Percentiles rank a stretch among this genome's conserved stretches.
These are phyloP conservation scores for Globisporangium emineosum DNA, from an alignment of 352 stramenopile species.

Conservation along the genomic window DNA sequence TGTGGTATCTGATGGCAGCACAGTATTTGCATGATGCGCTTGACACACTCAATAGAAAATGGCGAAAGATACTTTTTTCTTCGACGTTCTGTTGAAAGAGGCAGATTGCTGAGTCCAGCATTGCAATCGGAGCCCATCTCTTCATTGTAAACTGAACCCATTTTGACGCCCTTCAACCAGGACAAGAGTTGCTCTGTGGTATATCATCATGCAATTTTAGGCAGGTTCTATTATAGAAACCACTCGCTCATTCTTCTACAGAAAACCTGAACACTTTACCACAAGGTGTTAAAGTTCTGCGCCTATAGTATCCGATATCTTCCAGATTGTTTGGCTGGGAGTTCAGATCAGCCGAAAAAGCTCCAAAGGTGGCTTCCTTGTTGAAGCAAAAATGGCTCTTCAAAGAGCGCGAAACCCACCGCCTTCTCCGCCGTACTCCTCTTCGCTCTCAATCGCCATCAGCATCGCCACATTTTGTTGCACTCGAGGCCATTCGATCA, in stretches of 20 bases:
- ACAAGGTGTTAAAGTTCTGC: neutral
- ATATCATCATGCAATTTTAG: too few species aligned
- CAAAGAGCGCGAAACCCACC: neutral
- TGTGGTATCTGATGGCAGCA: too few species aligned
- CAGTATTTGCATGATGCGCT: too few species aligned
- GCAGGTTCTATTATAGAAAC: slow-evolving; percentile 8
- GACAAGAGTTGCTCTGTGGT: too few species aligned
- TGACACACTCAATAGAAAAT: neutral
- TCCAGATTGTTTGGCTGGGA: neutral
- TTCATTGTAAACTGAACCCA: slow-evolving; percentile 3
- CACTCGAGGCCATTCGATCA: neutral
- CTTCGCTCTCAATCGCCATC: neutral
- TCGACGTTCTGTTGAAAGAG: neutral
- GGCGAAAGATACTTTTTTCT: neutral
- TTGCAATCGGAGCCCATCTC: neutral
- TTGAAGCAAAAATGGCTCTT: neutral
- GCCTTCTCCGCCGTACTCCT: neutral
- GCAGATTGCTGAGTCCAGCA: neutral
- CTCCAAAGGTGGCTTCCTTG: too few species aligned
- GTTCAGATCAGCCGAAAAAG: neutral
- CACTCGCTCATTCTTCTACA: neutral
- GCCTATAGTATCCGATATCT: neutral
- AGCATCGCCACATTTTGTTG: neutral
- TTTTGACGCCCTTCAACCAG: neutral
- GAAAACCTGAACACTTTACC: neutral